Evolutionary conservation across 2,329 filamentous ascomycete species (phyloP).

Genomic region (Thelonectria rubi): DNA sequence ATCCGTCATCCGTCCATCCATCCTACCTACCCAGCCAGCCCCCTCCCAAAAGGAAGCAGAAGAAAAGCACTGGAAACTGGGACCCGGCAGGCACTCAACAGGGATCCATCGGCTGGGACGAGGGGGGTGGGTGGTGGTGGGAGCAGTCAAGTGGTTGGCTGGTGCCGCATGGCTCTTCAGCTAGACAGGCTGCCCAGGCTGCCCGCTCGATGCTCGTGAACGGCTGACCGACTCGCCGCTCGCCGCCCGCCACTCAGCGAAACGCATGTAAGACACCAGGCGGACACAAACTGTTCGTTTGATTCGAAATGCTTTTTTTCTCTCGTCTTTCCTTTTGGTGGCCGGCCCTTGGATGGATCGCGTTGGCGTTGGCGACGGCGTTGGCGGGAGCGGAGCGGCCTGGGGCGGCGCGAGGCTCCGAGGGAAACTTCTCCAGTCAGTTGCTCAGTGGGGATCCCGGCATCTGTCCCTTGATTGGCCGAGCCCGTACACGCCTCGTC

Average conservation of each 20-base stretch:
- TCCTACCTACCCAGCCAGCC: background rate
- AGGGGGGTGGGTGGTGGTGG: no score
- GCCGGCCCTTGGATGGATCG: background rate
- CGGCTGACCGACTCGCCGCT: background rate
- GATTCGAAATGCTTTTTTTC: background rate
- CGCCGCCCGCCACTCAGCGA: background rate
- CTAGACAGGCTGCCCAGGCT: background rate
- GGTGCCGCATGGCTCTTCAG: background rate
- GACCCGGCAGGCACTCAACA: slow-evolving; percentile 6
- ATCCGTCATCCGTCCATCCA: background rate
- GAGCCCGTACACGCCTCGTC: background rate
- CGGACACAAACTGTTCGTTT: slow-evolving; percentile 4
- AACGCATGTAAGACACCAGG: background rate
- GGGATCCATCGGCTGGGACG: background rate
- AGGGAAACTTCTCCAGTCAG: slow-evolving; percentile 3
- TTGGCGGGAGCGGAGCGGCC: slow-evolving; percentile 26
- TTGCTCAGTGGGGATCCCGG: background rate
- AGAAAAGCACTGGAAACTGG: background rate
- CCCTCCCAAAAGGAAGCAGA: background rate
- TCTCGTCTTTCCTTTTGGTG: no score
- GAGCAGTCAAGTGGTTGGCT: background rate
- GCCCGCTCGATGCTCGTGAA: no score
- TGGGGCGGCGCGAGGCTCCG: slow-evolving; percentile 21
- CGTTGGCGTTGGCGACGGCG: slow-evolving; percentile 22
- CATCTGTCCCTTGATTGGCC: background rate